phyloP scores from a whole-genome alignment of 2,329 filamentous ascomycete genomes.

The Aspergillaceae sp. region DNA sequence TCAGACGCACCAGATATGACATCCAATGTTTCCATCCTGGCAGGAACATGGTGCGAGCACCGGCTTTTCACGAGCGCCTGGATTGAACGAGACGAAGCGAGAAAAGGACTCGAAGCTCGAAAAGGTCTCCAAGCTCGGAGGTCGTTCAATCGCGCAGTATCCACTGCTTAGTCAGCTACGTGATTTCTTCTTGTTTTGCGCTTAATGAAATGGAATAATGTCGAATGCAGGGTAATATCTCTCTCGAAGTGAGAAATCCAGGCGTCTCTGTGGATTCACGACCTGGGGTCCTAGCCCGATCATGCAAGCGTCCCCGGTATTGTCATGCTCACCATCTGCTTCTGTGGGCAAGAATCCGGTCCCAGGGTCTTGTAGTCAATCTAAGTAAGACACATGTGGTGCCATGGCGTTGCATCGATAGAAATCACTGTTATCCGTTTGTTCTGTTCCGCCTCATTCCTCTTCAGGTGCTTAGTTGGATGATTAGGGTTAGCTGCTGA shows the following conservation, averaged over 20 bases:
- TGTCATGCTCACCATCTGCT: conserved; percentile 26
- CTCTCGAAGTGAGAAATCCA: conserved; percentile 7
- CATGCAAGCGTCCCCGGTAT: not conserved
- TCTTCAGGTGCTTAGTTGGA: too few relatives aligned
- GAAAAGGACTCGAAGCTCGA: too few relatives aligned
- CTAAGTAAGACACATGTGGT: conserved; percentile 41
- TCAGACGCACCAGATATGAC: conserved; percentile 24
- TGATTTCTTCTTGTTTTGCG: not conserved
- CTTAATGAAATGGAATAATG: too few relatives aligned
- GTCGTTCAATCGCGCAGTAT: not conserved
- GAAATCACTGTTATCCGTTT: conserved; percentile 25
- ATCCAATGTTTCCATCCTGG: conserved; percentile 21
- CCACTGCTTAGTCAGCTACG: not conserved
- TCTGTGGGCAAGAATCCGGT: conserved; percentile 14
- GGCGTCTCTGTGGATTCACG: conserved; percentile 1
- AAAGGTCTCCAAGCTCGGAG: too few relatives aligned
- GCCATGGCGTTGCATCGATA: conserved; percentile 41
- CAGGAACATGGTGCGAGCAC: conserved; percentile 8
- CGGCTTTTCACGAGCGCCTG: not conserved
- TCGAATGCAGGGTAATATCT: conserved; percentile 1
- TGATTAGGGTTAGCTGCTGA: too few relatives aligned
- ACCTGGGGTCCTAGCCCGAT: conserved; percentile 5
- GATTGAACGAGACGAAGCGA: too few relatives aligned
- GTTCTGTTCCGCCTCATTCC: too few relatives aligned
- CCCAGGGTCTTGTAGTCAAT: conserved; percentile 37